Conservation (phyloP, 345 rosid genomes). For the Diplotaxis tenuifolia region DNA sequence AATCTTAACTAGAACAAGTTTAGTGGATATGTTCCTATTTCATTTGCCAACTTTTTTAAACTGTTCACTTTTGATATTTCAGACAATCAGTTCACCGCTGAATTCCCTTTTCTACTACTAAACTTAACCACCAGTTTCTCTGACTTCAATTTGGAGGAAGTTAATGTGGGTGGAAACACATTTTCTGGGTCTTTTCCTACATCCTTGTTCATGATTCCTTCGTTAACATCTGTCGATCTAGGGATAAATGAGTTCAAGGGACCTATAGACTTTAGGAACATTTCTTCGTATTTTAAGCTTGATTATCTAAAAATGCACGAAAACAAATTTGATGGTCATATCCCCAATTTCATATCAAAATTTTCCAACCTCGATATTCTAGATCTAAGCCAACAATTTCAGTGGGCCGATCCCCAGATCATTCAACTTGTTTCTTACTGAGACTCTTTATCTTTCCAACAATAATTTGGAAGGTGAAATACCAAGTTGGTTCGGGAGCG, state of each 20-base stretch:
- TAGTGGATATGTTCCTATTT: background rate
- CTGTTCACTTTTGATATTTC: background rate
- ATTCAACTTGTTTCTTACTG: no score
- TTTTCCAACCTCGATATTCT: background rate
- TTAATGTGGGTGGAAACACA: background rate
- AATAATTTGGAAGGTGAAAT: background rate
- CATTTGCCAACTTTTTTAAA: background rate
- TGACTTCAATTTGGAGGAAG: background rate
- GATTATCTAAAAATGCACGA: background rate
- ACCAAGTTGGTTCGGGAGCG: background rate
- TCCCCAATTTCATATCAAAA: background rate
- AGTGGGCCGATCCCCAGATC: no score
- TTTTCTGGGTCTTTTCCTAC: background rate
- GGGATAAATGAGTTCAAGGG: background rate
- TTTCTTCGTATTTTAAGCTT: background rate
- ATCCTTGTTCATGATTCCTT: background rate
- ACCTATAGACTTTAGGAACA: background rate
- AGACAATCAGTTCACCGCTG: background rate
- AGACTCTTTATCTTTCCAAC: no score
- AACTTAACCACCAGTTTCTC: no score
- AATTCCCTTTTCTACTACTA: no score
- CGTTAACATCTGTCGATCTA: background rate
- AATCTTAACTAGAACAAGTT: background rate
- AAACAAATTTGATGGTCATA: background rate
- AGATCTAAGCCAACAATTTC: background rate